Evolutionary conservation across 768 basidiomycete genomes (phyloP), one percentile per base, ranked within the genome.

Genomic region (Rhizopogon salebrosus): DNA sequence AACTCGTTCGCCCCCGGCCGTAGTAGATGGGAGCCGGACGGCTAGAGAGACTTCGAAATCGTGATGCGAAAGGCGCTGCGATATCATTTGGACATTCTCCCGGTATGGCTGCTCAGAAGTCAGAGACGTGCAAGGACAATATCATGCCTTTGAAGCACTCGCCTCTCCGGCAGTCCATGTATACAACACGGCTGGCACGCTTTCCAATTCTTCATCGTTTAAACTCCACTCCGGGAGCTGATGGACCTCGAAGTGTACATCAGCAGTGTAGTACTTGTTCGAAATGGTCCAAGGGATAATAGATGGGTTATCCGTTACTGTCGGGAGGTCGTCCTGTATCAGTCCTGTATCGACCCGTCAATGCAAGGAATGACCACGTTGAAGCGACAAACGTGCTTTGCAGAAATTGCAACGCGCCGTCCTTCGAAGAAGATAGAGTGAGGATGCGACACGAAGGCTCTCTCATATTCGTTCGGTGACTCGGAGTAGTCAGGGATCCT

Each of bases 231-330:
- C 72, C 27, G 72, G 68, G 49, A 82, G 64, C 16, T 76, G 70
- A 51, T 76, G 75, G 10, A 76, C 70, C 31, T 80, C 70, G 62
- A 92, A 91, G 55, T 83, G 81, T 6, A 93, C 85, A 54, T 78
- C 73, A 1, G 90, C 91, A 13, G 80, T 80, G 70, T 92, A 93
- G 68, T 93, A 93, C 65, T 80, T 85, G 72, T 92, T 92, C 48
- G 70, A 68, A 55, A 92, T 87, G 38, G 80, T 86, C 89, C 88
- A 92, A 9, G 85, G 84, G 29, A 88, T 68, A 24, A 45, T 55
- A 1, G 57, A 45, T 22, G 55, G 26, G 10, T 57, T 55, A 23
- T 64, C 62, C 23, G 45, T 34, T 22, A 14, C 5, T 34, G 16
- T 58, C 59, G 45, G 56, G 39, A 34, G 51, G 56, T 53, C 46